Evolutionary conservation across 2,329 filamentous ascomycete species (phyloP), one percentile per base, ranked within the genome.

Genomic region (Aspergillus spinulosporus): DNA sequence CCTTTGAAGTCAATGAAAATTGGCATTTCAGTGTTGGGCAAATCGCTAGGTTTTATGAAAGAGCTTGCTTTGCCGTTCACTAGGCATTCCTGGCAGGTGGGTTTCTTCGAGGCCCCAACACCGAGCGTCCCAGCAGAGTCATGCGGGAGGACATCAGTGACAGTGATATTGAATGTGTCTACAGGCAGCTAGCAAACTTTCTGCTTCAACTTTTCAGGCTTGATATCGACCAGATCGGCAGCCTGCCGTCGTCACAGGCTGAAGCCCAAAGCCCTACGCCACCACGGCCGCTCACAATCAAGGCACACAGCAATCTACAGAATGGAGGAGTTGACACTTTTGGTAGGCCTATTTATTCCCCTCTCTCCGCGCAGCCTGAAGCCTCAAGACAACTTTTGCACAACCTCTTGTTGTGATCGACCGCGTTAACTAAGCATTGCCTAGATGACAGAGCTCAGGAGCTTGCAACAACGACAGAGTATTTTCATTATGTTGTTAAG

Each of bases 51-150:
- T 21, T 21, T 21, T 21, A 21, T 21, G 21, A 21, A 21, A 21
- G 21, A 21, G 21, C 21, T 21, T 21, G 21, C 21, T 21, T 21
- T 21, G 21, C 21, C 21, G 21, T 21, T 21, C 21, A 21, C 21
- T 21, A 21, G 21, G 21, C 21, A 21, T 21, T 21, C 21, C 21
- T 21, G 21, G 21, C 21, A 21, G 21, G 21, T 21, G 21, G 21
- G 21, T 21, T 71, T 52, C 59, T 69, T 3, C 50, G 32, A 21
- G 62, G 68, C 47, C 62, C 78, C 71, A 3, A 72, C 68, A 9
- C 67, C 64, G 58, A 80, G 74, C 11, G 80, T 60, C 44, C 71
- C 12, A 64, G 68, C 7, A 74, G 72, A 2, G 76, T 79, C 34
- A 81, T 71, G 31, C 64, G 61, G 40, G 66, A 66, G 49, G 65